These are phyloP conservation scores for Coemansia sp. DNA, from an alignment of 192 early-diverging fungal species.

Conservation along the genomic window DNA sequence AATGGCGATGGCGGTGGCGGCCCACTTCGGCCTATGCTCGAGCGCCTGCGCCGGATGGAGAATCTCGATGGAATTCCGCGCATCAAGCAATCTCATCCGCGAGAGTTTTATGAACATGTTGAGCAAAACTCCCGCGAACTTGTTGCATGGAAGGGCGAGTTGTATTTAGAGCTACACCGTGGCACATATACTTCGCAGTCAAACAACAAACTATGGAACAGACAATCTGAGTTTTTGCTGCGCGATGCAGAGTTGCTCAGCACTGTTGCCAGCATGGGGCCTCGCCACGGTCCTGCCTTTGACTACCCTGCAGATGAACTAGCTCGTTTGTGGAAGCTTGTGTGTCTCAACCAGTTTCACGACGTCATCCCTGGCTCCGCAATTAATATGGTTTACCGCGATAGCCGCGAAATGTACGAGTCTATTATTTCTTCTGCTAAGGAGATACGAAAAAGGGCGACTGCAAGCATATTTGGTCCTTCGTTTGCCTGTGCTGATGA, in stretches of 20 bases:
- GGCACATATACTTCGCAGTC: conserved; percentile 95
- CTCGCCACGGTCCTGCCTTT: conserved; percentile 14
- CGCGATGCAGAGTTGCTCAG: conserved; percentile 78
- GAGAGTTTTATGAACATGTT: conserved; percentile 79
- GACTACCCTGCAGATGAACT: conserved; percentile 74
- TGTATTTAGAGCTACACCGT: conserved; percentile 97
- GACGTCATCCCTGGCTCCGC: conserved; percentile 91
- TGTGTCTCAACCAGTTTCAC: conserved; percentile 95
- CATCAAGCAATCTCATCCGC: conserved; percentile 72
- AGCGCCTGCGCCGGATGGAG: conserved; percentile 73
- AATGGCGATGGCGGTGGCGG: conserved; percentile 98
- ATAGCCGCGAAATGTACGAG: conserved; percentile 62
- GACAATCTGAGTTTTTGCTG: conserved; percentile 78
- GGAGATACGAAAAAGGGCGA: conserved; percentile 44
- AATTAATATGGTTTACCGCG: conserved; percentile 87
- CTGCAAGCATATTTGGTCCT: conserved; percentile 41
- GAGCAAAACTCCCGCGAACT: conserved; percentile 69
- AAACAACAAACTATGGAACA: conserved; percentile 79
- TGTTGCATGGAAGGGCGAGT: conserved; percentile 87
- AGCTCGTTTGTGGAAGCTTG: conserved; percentile 82
- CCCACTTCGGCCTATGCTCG: conserved; percentile 76
- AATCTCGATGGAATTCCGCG: conserved; percentile 73
- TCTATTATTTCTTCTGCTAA: conserved; percentile 35
- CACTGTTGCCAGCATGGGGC: conserved; percentile 42
- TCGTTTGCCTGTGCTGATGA: neutral